Evolutionary conservation across 805 yeast genomes (phyloP).

Genomic region (Candida glaebosa): DNA sequence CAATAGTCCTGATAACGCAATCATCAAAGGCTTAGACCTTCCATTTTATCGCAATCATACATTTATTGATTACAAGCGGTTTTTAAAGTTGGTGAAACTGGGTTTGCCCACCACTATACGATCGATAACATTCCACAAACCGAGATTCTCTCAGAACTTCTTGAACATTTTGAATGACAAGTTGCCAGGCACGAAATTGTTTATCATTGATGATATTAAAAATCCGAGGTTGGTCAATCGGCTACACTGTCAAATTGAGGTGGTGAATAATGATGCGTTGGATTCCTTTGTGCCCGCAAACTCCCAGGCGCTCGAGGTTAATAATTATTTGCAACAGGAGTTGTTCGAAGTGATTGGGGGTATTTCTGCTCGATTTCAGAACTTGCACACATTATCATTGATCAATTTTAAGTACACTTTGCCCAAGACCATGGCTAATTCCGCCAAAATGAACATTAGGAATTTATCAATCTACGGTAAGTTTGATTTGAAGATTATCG

Average conservation of each 20-base stretch:
- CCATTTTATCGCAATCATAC: constrained; percentile 1
- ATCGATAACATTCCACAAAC: background rate
- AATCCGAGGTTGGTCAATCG: background rate
- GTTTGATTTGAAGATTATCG: background rate
- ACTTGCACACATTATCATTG: background rate
- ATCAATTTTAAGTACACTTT: background rate
- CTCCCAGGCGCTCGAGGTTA: background rate
- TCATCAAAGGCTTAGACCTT: background rate
- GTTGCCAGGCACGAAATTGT: background rate
- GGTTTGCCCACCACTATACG: background rate
- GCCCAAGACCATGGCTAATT: background rate
- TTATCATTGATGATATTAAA: constrained; percentile 1
- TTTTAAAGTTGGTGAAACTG: constrained; percentile 1
- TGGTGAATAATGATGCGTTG: background rate
- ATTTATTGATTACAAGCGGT: constrained; percentile 3
- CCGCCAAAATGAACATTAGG: background rate
- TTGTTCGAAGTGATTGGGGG: background rate
- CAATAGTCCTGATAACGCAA: constrained; percentile 4
- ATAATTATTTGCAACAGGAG: background rate
- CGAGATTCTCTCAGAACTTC: constrained; percentile 3
- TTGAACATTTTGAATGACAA: background rate
- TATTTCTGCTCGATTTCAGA: background rate
- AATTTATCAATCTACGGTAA: background rate
- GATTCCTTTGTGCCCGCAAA: background rate
- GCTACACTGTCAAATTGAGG: background rate